A percentile compares a stretch with the other conserved stretches of the same genome.
Evolutionary conservation across 2,329 filamentous ascomycete species (phyloP).

Genomic region (Rutstroemia sp.): DNA sequence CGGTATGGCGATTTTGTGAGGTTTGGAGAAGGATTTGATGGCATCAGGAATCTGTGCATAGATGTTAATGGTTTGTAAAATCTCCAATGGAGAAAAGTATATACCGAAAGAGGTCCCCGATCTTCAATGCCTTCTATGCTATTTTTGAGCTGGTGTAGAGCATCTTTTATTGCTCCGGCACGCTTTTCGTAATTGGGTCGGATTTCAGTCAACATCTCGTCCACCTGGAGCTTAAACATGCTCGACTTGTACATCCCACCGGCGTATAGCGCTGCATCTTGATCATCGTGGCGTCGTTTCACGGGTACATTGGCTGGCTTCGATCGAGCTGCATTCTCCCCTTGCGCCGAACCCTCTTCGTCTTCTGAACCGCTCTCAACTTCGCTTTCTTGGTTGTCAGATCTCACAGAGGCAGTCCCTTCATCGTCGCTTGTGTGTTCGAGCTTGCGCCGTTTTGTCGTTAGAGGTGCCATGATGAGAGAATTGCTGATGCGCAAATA

Average conservation of each 20-base stretch:
- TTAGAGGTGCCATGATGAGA: slow-evolving; percentile 18
- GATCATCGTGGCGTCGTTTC: slow-evolving; percentile 18
- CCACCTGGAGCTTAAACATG: slow-evolving; percentile 60
- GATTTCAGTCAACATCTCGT: slow-evolving; percentile 52
- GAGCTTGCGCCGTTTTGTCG: slow-evolving; percentile 31
- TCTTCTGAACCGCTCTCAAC: slow-evolving; percentile 2
- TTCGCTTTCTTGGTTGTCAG: slow-evolving; percentile 5
- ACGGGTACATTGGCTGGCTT: slow-evolving; percentile 8
- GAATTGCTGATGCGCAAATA: neutral
- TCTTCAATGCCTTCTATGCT: slow-evolving; percentile 50
- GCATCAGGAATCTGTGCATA: slow-evolving; percentile 59
- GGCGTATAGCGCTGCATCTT: slow-evolving; percentile 34
- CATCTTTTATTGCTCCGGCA: slow-evolving; percentile 43
- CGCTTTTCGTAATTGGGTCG: slow-evolving; percentile 51
- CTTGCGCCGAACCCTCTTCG: slow-evolving; percentile 8
- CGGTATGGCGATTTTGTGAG: slow-evolving; percentile 64
- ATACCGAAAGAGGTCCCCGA: slow-evolving; percentile 38
- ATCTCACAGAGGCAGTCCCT: neutral
- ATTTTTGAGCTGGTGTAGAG: slow-evolving; percentile 46
- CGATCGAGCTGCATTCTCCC: slow-evolving; percentile 17
- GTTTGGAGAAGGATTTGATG: slow-evolving; percentile 56
- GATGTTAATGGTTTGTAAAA: slow-evolving; percentile 4
- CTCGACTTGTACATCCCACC: slow-evolving; percentile 51
- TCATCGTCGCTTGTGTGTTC: slow-evolving; percentile 16
- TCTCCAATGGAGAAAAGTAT: neutral